Base-by-base conservation (phyloP, 129 eudicot genomes). In the Pseudognaphalium luteoalbum region DNA sequence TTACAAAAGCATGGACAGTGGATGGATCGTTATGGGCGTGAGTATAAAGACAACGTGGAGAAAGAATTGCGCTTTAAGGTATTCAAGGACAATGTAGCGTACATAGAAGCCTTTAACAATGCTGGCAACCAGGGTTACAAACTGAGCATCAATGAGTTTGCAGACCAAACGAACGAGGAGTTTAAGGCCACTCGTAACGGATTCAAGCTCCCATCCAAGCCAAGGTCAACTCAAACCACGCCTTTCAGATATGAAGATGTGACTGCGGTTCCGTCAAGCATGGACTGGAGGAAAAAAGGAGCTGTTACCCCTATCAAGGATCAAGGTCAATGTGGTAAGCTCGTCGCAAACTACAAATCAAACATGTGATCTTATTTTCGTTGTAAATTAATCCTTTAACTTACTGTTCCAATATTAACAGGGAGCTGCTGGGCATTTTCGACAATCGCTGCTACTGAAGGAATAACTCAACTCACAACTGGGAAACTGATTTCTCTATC, bases 351-450 rank as follows among this genome's bases (percentile, higher is more conserved):
- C 22, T 10, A n/a, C 34, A 22, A 19, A 2, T 65, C 22, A 34
- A 0, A 65, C 5, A 17, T 4, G 12, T 6, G 7, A 3, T 6
- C 17, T 4, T 25, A 9, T 5, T 7, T 66, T 66, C 7, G 7
- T 2, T 34, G 4, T 41, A 41, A 47, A 1, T 12, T 5, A 9
- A 35, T 47, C 11, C 28, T 25, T 25, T 25, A 25, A 0, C 47
- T 12, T 21, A 21, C 20, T 9, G 39, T 34, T 3, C 29, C 1
- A 2, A 28, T 16, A 68, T 70, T 35, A 29, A 76, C 78, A 91
- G 93, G 97, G 8, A 91, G 97, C 80, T 91, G 93, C 70, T 91
- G 97, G 97, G 89, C 93, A 32, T 91, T 91, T 79, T 88, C 97
- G 2, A 81, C 93, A 2, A 83, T 91, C 20, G 93, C 75, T 17